phyloP scores from a whole-genome alignment of 2,329 filamentous ascomycete genomes.

The Blastomyces percursus region DNA sequence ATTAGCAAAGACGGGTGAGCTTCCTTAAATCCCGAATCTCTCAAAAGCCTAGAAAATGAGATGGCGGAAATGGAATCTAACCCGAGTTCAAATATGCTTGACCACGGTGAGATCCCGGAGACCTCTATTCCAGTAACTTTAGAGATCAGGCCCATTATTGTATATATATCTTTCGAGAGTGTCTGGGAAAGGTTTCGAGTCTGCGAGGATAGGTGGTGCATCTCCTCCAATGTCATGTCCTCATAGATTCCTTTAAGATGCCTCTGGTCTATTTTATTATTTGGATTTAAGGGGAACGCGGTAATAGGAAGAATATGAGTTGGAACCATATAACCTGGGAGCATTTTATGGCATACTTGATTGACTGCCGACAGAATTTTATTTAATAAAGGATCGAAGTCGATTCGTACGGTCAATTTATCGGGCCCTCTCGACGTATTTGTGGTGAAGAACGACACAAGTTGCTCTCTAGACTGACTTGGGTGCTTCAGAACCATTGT shows the following conservation, averaged over 20 bases:
- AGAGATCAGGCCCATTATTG: constrained; percentile 45
- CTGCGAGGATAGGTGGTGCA: constrained; percentile 45
- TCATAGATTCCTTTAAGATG: constrained; percentile 56
- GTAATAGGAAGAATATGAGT: constrained; percentile 66
- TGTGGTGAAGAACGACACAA: constrained; percentile 60
- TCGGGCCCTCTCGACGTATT: background rate
- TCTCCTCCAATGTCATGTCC: constrained; percentile 46
- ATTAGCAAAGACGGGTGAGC: constrained; percentile 59
- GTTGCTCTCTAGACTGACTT: constrained; percentile 64
- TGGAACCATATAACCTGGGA: constrained; percentile 85
- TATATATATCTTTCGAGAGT: constrained; percentile 29
- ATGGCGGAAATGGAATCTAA: constrained; percentile 81
- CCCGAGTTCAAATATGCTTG: constrained; percentile 74
- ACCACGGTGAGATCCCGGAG: constrained; percentile 40
- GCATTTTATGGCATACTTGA: constrained; percentile 53
- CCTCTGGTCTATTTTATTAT: constrained; percentile 79
- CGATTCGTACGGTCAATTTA: background rate
- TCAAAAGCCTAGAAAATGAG: constrained; percentile 54
- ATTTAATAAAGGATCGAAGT: background rate
- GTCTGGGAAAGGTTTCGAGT: constrained; percentile 22
- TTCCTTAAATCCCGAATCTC: constrained; percentile 47
- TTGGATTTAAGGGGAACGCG: constrained; percentile 66
- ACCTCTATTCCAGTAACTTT: constrained; percentile 40
- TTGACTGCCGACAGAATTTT: constrained; percentile 30
- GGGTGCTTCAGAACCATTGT: constrained; percentile 65